These are phyloP conservation scores for Papiliotrema nemorosa DNA, from an alignment of 1,284 basidiomycete genomes.

Conservation along the genomic window DNA sequence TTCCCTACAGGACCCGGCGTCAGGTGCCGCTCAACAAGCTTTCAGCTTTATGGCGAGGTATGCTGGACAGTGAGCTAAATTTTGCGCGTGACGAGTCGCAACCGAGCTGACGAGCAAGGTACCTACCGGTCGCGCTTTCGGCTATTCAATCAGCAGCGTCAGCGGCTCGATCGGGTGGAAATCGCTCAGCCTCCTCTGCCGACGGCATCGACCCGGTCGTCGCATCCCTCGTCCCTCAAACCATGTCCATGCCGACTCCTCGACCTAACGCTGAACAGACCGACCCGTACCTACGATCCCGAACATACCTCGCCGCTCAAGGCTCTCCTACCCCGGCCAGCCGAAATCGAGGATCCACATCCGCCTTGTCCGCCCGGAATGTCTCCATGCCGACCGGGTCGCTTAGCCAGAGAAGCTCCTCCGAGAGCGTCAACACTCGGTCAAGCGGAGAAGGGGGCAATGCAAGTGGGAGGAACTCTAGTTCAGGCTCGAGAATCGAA, in stretches of 20 bases:
- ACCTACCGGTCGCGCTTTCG: conserved; percentile 41
- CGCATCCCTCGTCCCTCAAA: conserved; percentile 19
- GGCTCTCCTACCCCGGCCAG: background rate
- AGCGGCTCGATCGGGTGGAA: conserved; percentile 6
- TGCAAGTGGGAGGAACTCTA: background rate
- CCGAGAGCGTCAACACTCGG: conserved; percentile 9
- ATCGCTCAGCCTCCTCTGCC: conserved; percentile 2
- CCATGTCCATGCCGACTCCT: conserved; percentile 34
- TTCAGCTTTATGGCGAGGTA: conserved; percentile 34
- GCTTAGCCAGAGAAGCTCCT: conserved; percentile 2
- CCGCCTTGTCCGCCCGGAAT: background rate
- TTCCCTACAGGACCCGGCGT: conserved; percentile 42
- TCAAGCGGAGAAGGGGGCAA: conserved; percentile 1
- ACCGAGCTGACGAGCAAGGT: conserved; percentile 20
- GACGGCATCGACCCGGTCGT: background rate
- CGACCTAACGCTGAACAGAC: conserved; percentile 16
- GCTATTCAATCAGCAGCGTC: conserved; percentile 34
- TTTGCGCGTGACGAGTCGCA: background rate
- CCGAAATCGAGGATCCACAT: background rate
- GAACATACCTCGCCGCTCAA: conserved; percentile 17
- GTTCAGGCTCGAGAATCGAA: conserved; percentile 5
- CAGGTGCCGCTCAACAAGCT: conserved; percentile 39
- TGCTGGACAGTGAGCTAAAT: conserved; percentile 36
- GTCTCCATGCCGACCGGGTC: background rate
- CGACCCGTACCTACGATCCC: conserved; percentile 18